Evolutionary conservation across 2,329 filamentous ascomycete genomes (phyloP).

Genomic region (Dactylellina drechsleri): DNA sequence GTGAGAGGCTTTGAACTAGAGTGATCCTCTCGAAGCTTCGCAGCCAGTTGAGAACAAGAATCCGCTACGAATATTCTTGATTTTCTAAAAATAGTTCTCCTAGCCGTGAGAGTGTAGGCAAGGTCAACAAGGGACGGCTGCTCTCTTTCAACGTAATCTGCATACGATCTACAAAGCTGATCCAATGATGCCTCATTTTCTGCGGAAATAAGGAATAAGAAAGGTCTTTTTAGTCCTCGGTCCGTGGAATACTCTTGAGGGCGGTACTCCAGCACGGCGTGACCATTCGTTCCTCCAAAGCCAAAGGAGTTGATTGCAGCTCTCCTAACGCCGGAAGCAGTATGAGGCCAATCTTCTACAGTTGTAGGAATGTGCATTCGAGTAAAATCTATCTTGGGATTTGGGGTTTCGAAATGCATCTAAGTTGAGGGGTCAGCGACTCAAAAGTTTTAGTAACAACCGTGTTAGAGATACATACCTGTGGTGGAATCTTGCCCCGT

Average conservation of each 20-base stretch:
- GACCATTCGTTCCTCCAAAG: conserved; percentile 65
- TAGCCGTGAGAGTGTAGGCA: background rate
- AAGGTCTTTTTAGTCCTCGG: background rate
- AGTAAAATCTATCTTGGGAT: background rate
- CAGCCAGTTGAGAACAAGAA: background rate
- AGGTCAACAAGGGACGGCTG: background rate
- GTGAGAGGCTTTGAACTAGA: conserved; percentile 55
- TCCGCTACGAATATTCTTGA: background rate
- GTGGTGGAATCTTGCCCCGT: conserved; percentile 57
- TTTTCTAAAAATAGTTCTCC: background rate
- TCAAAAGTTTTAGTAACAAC: too few species aligned
- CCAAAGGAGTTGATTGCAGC: conserved; percentile 60
- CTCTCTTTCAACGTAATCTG: conserved; percentile 20
- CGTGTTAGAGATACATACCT: background rate
- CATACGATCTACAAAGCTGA: conserved; percentile 11
- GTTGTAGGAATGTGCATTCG: background rate
- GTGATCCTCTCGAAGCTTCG: conserved; percentile 56
- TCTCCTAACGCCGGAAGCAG: conserved; percentile 5
- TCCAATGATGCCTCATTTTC: background rate
- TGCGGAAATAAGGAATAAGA: background rate
- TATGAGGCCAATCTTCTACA: background rate
- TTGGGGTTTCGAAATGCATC: background rate
- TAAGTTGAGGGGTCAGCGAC: too few species aligned
- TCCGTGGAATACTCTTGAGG: background rate
- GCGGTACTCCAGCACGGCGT: conserved; percentile 61